These are phyloP conservation scores for Hygrocybe punicea DNA, from an alignment of 768 basidiomycete species.

Conservation along the genomic window DNA sequence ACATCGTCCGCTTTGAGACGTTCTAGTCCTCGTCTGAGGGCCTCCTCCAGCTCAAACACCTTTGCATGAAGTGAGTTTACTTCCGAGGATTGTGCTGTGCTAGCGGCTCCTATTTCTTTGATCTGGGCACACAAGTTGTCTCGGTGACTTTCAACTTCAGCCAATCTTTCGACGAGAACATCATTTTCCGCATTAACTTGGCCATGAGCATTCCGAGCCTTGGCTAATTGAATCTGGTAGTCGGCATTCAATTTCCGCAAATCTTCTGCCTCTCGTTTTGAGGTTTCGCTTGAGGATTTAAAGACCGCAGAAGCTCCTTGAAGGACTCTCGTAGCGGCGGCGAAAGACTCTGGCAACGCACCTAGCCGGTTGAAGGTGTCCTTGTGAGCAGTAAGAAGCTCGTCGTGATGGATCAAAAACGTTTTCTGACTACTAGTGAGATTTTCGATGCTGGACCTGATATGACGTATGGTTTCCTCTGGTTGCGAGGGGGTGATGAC, in stretches of 20 bases:
- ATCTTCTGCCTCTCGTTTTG: constrained; percentile 66
- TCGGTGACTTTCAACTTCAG: constrained; percentile 58
- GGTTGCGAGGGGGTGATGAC: constrained; percentile 21
- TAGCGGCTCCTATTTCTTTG: constrained; percentile 49
- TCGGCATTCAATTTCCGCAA: constrained; percentile 65
- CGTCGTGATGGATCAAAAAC: constrained; percentile 46
- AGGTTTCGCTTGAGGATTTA: constrained; percentile 50
- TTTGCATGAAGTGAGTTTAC: constrained; percentile 45
- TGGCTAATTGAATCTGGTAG: constrained; percentile 66
- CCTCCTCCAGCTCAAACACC: constrained; percentile 65
- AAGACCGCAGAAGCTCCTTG: constrained; percentile 64
- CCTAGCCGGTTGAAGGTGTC: constrained; percentile 52
- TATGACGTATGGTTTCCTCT: constrained; percentile 37
- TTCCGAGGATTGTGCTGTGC: constrained; percentile 45
- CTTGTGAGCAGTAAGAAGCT: constrained; percentile 50
- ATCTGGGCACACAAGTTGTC: constrained; percentile 55
- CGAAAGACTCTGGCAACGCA: constrained; percentile 57
- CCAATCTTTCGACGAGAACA: constrained; percentile 58
- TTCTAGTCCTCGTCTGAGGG: constrained; percentile 67
- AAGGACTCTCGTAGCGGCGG: constrained; percentile 50
- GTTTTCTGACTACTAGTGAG: constrained; percentile 51
- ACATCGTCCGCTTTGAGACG: constrained; percentile 73
- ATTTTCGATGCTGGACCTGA: constrained; percentile 50
- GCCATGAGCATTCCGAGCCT: constrained; percentile 73
- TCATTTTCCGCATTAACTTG: constrained; percentile 84